Percentiles rank a stretch among this genome's conserved stretches.
Evolutionary conservation across 2,329 filamentous ascomycete species (phyloP).

Genomic region (Fusarium begoniae): DNA sequence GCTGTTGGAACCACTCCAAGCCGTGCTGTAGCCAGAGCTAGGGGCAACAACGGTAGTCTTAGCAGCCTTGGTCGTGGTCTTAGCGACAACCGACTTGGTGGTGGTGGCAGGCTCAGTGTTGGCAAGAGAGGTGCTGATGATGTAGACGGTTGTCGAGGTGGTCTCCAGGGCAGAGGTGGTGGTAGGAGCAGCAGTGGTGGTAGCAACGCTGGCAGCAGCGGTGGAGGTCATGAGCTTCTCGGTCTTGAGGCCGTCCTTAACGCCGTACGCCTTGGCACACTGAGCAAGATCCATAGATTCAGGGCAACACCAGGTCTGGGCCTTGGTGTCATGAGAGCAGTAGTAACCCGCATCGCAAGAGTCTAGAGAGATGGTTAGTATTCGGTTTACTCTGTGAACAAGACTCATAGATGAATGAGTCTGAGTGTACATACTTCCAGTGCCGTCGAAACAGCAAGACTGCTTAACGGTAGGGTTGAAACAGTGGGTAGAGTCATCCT

Average conservation of each 20-base stretch:
- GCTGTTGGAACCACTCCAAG: conserved; percentile 47
- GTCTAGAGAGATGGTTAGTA: conserved; percentile 51
- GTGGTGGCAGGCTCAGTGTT: conserved; percentile 37
- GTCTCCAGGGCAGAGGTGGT: conserved; percentile 40
- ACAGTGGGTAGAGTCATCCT: conserved; percentile 64
- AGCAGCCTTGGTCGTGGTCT: conserved; percentile 37
- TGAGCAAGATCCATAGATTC: conserved; percentile 61
- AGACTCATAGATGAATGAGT: background rate
- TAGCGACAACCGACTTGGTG: conserved; percentile 21
- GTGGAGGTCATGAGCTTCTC: conserved; percentile 45
- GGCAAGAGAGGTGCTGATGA: conserved; percentile 36
- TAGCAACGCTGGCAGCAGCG: conserved; percentile 22
- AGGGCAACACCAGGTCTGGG: conserved; percentile 69
- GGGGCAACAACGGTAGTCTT: conserved; percentile 42
- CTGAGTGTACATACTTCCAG: conserved; percentile 61
- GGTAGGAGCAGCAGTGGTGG: conserved; percentile 22
- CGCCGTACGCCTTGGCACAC: conserved; percentile 63
- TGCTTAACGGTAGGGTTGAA: conserved; percentile 62
- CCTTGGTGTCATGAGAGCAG: conserved; percentile 64
- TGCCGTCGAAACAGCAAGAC: conserved; percentile 65
- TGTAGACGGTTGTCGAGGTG: conserved; percentile 42
- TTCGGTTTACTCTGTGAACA: background rate
- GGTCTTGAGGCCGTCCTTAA: conserved; percentile 57
- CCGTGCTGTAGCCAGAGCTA: conserved; percentile 42
- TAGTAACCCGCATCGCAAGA: conserved; percentile 70